Base-by-base conservation (phyloP, 345 rosid genomes). In the Boechera retrofracta region DNA sequence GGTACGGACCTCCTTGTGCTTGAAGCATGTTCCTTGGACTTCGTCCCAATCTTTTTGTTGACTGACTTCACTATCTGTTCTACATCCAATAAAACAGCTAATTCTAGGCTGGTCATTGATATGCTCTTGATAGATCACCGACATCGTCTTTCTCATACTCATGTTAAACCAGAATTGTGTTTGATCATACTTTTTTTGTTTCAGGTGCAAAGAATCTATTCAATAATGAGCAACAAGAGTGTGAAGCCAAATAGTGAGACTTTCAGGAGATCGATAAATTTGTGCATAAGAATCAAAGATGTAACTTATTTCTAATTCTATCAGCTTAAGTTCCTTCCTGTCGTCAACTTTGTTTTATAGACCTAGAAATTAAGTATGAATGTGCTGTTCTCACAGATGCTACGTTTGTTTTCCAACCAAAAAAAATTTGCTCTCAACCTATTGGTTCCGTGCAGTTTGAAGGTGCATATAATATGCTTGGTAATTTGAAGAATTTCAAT, bases 381-480 rank as follows among this genome's bases (percentile, higher is more conserved):
- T 49, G 32, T 36, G 73, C 45, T 71, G 31, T 26, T 60, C 64
- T 76, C 69, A 76, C 74, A 60, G 63, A 28, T 59, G 59, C 47
- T 16, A 33, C 11, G 9, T 36, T 56, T 64, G 7, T 68, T 51
- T 36, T 38, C 26, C 58, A 49, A 39, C 66, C 59, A 33, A 18
- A 31, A 32, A 8, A 7, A 44, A 26, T 4, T 35, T 55, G 11
- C 35, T 54, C 75, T 77, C 29, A 54, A 64, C 54, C 53, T 56
- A 28, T 74, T 21, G 29, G 24, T 5, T 77, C 36, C 11, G 42
- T 82, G 77, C 89, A 94, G 98, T 92, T 88, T 78, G 77, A 74
- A 39, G 87, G 90, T 84, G 98, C 99, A 73, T 88, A 86, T 82
- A 76, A 64, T 33, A 80, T 95, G 88, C 91, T 95, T 38, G 76